Conservation (phyloP, 805 yeast genomes). For the Ogataea nonfermentans region DNA sequence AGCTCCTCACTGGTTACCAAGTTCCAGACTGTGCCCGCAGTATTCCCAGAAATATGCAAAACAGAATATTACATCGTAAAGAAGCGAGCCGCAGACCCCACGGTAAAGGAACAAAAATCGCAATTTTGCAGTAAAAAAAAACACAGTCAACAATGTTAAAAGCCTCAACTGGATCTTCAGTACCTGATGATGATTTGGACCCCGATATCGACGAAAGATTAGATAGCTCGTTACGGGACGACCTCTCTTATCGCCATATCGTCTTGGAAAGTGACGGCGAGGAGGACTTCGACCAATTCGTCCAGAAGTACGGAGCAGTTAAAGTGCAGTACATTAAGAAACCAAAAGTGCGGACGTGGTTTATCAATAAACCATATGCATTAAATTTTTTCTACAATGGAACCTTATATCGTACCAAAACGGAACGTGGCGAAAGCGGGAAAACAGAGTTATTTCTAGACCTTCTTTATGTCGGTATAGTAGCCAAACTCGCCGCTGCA, state of each 20-base stretch:
- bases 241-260: conserved; percentile 15
- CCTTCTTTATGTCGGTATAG: conserved; percentile 62
- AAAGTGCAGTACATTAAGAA: conserved; percentile 44
- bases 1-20: too few relatives aligned
- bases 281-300: conserved; percentile 36
- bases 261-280: conserved; percentile 16
- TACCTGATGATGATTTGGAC: neutral
- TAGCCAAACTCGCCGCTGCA: conserved; percentile 54
- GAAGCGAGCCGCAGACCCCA: conserved; percentile 2
- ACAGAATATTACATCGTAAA: neutral
- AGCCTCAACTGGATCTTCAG: neutral
- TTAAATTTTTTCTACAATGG: conserved; percentile 61
- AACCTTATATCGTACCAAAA: conserved; percentile 50
- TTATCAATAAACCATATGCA: conserved; percentile 55
- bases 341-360: conserved; percentile 33
- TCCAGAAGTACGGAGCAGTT: conserved; percentile 49
- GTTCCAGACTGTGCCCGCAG: too few relatives aligned
- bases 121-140: neutral
- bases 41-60: too few relatives aligned
- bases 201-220: neutral
- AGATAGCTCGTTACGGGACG: conserved; percentile 1
- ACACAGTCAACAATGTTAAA: neutral
- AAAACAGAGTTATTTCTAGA: conserved; percentile 60
- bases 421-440: conserved; percentile 49
- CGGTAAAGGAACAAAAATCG: too few relatives aligned